Base-by-base conservation (phyloP, 23 red algal genomes). In the Cyanidiococcus yangmingshanensis region DNA sequence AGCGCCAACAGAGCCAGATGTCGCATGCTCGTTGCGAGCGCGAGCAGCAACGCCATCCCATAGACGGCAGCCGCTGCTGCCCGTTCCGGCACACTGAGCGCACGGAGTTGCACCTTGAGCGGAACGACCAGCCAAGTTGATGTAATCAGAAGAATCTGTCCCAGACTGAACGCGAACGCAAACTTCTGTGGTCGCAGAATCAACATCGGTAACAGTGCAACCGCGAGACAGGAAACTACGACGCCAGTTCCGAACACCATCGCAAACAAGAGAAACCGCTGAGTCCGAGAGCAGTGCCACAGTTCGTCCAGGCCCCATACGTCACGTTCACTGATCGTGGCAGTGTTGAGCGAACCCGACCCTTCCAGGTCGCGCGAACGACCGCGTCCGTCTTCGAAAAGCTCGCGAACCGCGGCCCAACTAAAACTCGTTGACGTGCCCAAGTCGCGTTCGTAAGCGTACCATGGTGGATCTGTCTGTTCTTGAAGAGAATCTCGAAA, bases 161-260 rank as follows among this genome's bases (percentile, higher is more conserved):
- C 63, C 12, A 71, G 63, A 25, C n/a, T 35, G 32, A 71, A 71
- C 27, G 63, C 63, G 7, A 71, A 35, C 63, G 63, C 63, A 35
- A 71, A 71, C 63, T 71, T 71, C n/a, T 71, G 63, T 17, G 63
- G 63, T 71, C 63, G 63, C 63, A 71, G 63, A 25, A 71, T 35
- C n/a, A 71, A 12, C 21, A 35, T 32, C 63, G 63, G 63, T 35
- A 71, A 12, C 63, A 71, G 7, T 29, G 3, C n/a, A 25, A 71
- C n/a, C 63, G 63, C 15, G 32, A 71, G 63, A 25, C 15, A 32
- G 3, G 63, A 71, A 25, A 71, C 32, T 12, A 71, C n/a, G 12
- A 71, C 32, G 63, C 63, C 63, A 29, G 63, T 35, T 25, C n/a
- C 63, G 27, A 71, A 71, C 7, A 71, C 3, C 63, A 71, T 71